Evolutionary conservation across 176 grass and related monocot species (phyloP).

Genomic region (Thalia dealbata): DNA sequence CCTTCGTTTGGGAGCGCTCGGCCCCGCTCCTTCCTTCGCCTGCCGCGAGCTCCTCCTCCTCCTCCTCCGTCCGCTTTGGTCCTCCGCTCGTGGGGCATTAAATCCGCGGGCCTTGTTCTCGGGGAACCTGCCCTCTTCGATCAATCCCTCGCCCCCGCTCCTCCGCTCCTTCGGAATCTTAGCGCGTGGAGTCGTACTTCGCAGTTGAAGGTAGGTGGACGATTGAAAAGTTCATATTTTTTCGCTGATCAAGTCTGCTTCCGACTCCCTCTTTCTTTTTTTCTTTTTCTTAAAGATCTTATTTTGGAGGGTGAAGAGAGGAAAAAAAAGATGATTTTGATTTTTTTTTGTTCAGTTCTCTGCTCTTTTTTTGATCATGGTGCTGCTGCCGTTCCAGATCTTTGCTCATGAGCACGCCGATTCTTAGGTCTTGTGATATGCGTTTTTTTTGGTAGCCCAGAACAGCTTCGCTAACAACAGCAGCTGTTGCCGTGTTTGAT

Average conservation of each 20-base stretch:
- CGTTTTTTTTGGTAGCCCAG: neutral
- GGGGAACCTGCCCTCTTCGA: neutral
- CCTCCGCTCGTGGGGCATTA: neutral
- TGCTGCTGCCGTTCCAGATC: neutral
- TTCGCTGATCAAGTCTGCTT: neutral
- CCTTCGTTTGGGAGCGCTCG: neutral
- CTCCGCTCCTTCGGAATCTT: neutral
- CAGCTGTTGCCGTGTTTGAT: neutral
- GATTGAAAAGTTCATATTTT: neutral
- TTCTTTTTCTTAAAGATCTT: neutral
- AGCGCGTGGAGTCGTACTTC: neutral
- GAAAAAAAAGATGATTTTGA: neutral
- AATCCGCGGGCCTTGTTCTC: neutral
- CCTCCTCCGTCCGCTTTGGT: neutral
- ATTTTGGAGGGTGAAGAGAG: neutral
- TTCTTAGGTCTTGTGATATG: neutral
- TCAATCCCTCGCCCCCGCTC: neutral
- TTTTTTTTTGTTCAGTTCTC: neutral
- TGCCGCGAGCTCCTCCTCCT: neutral
- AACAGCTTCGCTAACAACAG: neutral
- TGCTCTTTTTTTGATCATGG: neutral
- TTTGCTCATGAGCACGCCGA: neutral
- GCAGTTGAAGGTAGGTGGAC: neutral
- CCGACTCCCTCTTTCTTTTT: neutral
- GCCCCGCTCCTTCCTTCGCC: neutral